Evolutionary conservation across 768 basidiomycete species (phyloP).

Genomic region (Neoboletus brunneissimus): DNA sequence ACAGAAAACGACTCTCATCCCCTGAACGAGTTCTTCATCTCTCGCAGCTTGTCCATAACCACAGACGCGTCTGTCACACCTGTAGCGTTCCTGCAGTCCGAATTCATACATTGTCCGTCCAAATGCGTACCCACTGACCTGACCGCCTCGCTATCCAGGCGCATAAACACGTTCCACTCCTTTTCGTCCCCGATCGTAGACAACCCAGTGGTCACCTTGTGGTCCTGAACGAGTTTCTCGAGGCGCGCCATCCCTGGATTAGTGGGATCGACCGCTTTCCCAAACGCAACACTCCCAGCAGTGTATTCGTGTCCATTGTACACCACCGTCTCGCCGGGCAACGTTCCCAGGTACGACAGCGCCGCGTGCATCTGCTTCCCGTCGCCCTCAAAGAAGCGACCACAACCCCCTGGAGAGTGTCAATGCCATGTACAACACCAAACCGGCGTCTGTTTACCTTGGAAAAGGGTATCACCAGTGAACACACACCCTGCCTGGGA

Average conservation of each 20-base stretch:
- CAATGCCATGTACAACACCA: neutral
- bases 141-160: conserved; percentile 59
- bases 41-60: conserved; percentile 70
- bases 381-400: conserved; percentile 91
- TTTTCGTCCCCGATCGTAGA: conserved; percentile 94
- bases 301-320: conserved; percentile 97
- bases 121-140: conserved; percentile 43
- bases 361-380: conserved; percentile 79
- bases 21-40: conserved; percentile 80
- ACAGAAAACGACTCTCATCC: conserved; percentile 32
- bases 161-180: conserved; percentile 95
- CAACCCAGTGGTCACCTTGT: conserved; percentile 69
- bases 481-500: conserved; percentile 75
- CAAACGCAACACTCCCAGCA: conserved; percentile 68
- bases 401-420: conserved; percentile 66
- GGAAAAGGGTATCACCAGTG: conserved; percentile 92
- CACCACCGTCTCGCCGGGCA: conserved; percentile 78
- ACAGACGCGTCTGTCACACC: conserved; percentile 41
- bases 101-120: neutral
- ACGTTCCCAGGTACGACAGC: conserved; percentile 58
- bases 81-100: conserved; percentile 46
- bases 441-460: conserved; percentile 24
- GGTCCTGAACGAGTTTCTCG: conserved; percentile 51
- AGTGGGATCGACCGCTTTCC: conserved; percentile 54
- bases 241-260: conserved; percentile 63